phyloP scores from a whole-genome alignment of 2,329 filamentous ascomycete species.

The Neopestalotiopsis clavispora region DNA sequence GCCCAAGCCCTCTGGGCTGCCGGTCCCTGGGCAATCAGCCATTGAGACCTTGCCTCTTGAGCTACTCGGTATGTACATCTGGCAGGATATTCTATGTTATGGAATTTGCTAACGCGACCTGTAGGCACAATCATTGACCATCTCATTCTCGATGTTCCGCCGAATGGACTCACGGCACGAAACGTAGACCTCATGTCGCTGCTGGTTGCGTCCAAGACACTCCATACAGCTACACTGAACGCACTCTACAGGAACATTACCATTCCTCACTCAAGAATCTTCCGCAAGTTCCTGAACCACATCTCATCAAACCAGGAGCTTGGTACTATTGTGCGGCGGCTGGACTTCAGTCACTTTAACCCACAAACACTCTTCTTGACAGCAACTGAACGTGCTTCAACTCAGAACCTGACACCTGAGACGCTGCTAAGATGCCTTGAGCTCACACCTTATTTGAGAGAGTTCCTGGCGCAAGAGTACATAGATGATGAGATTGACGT shows the following conservation, averaged over 20 bases:
- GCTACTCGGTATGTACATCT: constrained; percentile 65
- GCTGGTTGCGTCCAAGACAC: constrained; percentile 74
- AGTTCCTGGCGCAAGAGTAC: constrained; percentile 82
- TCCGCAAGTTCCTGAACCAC: constrained; percentile 78
- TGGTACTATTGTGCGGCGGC: constrained; percentile 75
- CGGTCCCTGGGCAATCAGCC: constrained; percentile 53
- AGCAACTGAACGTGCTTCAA: constrained; percentile 74
- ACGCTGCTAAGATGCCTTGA: constrained; percentile 75
- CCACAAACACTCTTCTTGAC: constrained; percentile 78
- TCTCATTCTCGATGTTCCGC: constrained; percentile 73
- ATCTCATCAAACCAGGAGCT: constrained; percentile 69
- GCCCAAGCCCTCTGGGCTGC: constrained; percentile 35
- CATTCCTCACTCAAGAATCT: constrained; percentile 82
- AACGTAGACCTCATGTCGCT: constrained; percentile 81
- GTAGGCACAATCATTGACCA: constrained; percentile 76
- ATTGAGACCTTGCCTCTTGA: constrained; percentile 74
- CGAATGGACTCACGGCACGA: constrained; percentile 76
- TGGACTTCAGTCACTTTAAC: constrained; percentile 88
- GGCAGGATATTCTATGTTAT: background rate
- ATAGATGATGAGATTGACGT: constrained; percentile 75
- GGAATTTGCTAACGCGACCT: background rate
- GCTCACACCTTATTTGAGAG: constrained; percentile 74
- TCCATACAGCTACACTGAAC: constrained; percentile 74
- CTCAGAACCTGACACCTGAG: constrained; percentile 75
- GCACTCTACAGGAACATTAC: constrained; percentile 82